Percentiles rank a stretch among this genome's conserved stretches.
Evolutionary conservation across 345 rosid species (phyloP).

Genomic region (Noccaea caerulescens): DNA sequence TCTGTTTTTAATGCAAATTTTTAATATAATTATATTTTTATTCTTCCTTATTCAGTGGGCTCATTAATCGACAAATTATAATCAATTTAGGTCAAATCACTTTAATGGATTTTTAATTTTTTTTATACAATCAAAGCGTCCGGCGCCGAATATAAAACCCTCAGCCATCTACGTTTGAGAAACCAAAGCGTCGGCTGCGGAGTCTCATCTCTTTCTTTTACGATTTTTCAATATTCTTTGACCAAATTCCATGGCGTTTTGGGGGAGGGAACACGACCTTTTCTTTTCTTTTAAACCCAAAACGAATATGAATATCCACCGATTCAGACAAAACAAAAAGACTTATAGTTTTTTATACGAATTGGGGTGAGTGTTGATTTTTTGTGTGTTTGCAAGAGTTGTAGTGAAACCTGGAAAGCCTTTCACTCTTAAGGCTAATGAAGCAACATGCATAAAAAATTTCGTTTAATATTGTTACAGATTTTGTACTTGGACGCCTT

Average conservation of each 20-base stretch:
- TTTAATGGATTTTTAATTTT: not conserved
- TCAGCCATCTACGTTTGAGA: not conserved
- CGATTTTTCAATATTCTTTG: slow-evolving; percentile 4
- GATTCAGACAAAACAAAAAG: not conserved
- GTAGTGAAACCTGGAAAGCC: slow-evolving; percentile 71
- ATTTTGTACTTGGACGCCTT: not conserved
- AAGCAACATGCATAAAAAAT: not conserved
- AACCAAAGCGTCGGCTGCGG: slow-evolving; percentile 22
- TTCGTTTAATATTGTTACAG: not conserved
- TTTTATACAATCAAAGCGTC: not conserved
- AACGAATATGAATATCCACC: not conserved
- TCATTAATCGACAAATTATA: no score
- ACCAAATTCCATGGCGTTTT: slow-evolving; percentile 34
- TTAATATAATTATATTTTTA: no score
- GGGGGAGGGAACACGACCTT: slow-evolving; percentile 33
- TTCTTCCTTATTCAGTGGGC: no score
- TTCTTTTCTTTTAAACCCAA: not conserved
- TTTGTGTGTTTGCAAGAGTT: slow-evolving; percentile 53
- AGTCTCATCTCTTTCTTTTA: not conserved
- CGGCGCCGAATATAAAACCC: slow-evolving; percentile 28
- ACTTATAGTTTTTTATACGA: not conserved
- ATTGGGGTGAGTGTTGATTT: not conserved
- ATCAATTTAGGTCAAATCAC: no score
- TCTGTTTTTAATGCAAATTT: no score
- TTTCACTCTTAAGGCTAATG: slow-evolving; percentile 48